A percentile compares a stretch with the other conserved stretches of the same genome.
These are phyloP conservation scores for Fusarium begoniae DNA, from an alignment of 2,329 filamentous ascomycete genomes.

Conservation along the genomic window DNA sequence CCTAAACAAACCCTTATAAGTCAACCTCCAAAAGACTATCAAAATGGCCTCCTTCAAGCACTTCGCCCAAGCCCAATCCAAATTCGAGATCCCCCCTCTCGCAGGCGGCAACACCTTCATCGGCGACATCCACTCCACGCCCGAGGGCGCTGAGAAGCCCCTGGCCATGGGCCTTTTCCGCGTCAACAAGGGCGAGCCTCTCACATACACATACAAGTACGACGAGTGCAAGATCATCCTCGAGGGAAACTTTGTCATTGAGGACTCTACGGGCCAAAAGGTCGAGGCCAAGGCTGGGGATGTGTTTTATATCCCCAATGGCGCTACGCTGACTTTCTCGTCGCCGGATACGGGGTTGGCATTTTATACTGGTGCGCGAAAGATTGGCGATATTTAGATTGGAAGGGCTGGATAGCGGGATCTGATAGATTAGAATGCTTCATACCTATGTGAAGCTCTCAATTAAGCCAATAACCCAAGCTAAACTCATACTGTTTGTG, in stretches of 20 bases:
- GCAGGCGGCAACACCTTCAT: constrained; percentile 75
- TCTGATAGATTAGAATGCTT: constrained; percentile 24
- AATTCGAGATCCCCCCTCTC: constrained; percentile 71
- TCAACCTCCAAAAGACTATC: neutral
- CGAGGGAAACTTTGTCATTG: constrained; percentile 72
- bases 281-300: constrained; percentile 69
- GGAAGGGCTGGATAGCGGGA: constrained; percentile 1
- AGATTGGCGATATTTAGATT: constrained; percentile 44
- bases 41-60: constrained; percentile 58
- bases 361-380: constrained; percentile 62
- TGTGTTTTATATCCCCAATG: constrained; percentile 75
- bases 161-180: constrained; percentile 73
- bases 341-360: constrained; percentile 69
- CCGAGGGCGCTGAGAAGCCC: constrained; percentile 65
- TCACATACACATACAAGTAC: constrained; percentile 75
- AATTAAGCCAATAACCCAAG: neutral
- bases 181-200: constrained; percentile 71
- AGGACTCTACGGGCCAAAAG: constrained; percentile 68
- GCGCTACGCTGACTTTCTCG: constrained; percentile 71
- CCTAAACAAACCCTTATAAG: neutral
- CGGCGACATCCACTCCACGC: constrained; percentile 68
- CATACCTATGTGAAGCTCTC: neutral
- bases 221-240: constrained; percentile 80
- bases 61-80: constrained; percentile 65
- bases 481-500: neutral